These are phyloP conservation scores for Paraconiothyrium sp. DNA, from an alignment of 2,329 filamentous ascomycete species.

Conservation along the genomic window DNA sequence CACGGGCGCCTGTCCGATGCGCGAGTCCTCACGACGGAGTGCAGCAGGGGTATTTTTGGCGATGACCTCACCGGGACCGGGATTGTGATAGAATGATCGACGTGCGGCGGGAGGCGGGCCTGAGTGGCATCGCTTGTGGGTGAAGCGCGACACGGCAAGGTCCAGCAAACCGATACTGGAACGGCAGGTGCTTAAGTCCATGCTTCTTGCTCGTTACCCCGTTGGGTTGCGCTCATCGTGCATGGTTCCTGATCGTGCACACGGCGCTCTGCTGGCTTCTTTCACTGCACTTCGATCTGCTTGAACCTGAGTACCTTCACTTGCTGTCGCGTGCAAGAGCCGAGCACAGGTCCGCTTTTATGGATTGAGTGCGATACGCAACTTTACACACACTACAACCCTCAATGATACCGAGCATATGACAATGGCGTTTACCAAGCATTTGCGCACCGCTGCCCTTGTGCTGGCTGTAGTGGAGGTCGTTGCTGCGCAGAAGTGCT, in stretches of 20 bases:
- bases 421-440: conserved; percentile 26
- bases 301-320: not conserved
- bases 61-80: conserved; percentile 1
- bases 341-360: not conserved
- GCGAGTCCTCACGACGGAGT: not conserved
- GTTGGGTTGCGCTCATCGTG: not conserved
- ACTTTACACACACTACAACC: conserved; percentile 8
- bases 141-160: not conserved
- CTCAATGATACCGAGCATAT: conserved; percentile 26
- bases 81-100: conserved; percentile 1
- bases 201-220: conserved; percentile 2
- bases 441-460: conserved; percentile 32
- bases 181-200: not conserved
- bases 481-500: conserved; percentile 38
- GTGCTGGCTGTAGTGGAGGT: conserved; percentile 29
- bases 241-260: not conserved
- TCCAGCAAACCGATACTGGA: conserved; percentile 4
- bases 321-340: conserved; percentile 11
- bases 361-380: not conserved
- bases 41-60: not conserved
- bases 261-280: not conserved
- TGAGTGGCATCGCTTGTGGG: conserved; percentile 12
- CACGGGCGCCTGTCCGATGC: not conserved
- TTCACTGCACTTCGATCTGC: not conserved
- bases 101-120: not conserved